Evolutionary conservation across 148 eudicot genomes (phyloP).

Genomic region (Cornus controversa): DNA sequence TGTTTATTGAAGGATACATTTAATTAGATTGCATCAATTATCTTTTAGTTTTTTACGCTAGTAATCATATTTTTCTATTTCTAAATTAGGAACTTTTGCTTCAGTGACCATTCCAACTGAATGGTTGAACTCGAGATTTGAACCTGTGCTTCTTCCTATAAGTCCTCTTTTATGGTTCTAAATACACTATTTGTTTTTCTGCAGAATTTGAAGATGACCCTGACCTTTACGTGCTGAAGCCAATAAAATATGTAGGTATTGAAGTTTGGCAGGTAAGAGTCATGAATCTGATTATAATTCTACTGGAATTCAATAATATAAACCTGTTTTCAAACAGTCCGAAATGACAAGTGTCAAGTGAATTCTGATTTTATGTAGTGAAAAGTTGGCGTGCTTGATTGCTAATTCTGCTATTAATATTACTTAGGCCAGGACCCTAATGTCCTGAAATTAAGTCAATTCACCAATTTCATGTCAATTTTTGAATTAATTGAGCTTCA

Average conservation of each 20-base stretch:
- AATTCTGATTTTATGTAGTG: not conserved
- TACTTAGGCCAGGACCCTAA: not conserved
- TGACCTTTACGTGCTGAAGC: slow-evolving; percentile 87
- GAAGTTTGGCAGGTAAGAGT: slow-evolving; percentile 93
- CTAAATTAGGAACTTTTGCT: not conserved
- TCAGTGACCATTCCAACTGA: not conserved
- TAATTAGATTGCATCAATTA: not conserved
- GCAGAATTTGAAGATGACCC: slow-evolving; percentile 99
- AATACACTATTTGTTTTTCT: not conserved
- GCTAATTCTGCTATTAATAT: not conserved
- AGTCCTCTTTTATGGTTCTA: not conserved
- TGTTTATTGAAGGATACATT: not conserved
- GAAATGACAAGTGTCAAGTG: not conserved
- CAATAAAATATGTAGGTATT: slow-evolving; percentile 88
- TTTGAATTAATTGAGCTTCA: not conserved
- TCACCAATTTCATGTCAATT: not conserved
- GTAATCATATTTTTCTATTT: not conserved
- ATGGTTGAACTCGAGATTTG: not conserved
- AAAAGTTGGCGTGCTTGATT: not conserved
- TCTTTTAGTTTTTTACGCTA: not conserved
- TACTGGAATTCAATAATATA: not conserved
- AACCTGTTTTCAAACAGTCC: not conserved
- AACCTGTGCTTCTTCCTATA: not conserved
- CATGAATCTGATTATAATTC: not conserved
- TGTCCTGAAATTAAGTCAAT: not conserved